phyloP scores from a whole-genome alignment of 176 grass and related monocot genomes.

The Secale cereale region DNA sequence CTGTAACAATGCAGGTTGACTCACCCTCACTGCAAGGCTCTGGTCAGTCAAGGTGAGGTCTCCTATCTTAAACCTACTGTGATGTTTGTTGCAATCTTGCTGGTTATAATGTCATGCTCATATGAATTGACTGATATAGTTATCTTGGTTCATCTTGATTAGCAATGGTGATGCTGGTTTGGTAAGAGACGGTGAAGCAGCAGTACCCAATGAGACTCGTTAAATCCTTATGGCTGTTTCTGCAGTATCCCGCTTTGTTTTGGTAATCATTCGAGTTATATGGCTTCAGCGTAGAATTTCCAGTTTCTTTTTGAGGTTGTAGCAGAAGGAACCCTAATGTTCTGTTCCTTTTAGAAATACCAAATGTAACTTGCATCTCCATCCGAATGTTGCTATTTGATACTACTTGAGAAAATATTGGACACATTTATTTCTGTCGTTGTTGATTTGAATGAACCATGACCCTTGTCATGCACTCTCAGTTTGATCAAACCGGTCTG shows the following conservation, averaged over 20 bases:
- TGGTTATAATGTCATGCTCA: conserved; percentile 5
- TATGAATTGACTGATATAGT: neutral
- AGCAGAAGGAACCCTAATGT: neutral
- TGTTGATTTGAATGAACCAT: neutral
- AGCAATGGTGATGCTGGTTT: conserved; percentile 27
- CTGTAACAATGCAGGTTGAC: conserved; percentile 95
- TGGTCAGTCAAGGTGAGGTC: conserved; percentile 59
- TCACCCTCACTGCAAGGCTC: conserved; percentile 46
- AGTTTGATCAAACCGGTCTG: neutral
- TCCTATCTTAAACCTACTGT: neutral
- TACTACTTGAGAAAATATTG: neutral
- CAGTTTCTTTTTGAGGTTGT: neutral
- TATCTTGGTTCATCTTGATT: conserved; percentile 3
- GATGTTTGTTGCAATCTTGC: neutral
- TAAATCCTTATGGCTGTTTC: neutral
- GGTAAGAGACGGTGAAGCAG: conserved; percentile 31
- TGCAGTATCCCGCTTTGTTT: neutral
- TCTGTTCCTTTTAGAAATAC: neutral
- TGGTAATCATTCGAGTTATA: neutral
- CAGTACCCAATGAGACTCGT: neutral
- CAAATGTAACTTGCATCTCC: neutral
- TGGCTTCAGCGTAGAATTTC: neutral
- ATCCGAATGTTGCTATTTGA: neutral
- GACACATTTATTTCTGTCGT: neutral
- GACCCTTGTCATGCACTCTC: neutral